phyloP scores from a whole-genome alignment of 306 rosid genomes.

The Quercus robur region DNA sequence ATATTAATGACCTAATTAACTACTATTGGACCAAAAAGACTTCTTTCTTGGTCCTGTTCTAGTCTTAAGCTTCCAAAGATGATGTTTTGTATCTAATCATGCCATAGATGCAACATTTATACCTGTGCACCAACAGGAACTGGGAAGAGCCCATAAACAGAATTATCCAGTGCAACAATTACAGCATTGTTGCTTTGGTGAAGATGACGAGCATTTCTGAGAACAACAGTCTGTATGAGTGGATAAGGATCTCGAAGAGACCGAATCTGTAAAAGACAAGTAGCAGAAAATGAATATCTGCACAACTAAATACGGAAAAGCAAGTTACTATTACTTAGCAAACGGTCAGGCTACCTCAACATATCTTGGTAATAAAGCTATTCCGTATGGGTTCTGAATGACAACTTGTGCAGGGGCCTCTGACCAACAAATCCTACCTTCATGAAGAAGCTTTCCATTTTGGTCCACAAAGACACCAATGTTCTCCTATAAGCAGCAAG shows the following conservation, averaged over 20 bases:
- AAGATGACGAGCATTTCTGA: constrained; percentile 77
- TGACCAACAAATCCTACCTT: constrained; percentile 98
- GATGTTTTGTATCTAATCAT: background rate
- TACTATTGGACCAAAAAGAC: background rate
- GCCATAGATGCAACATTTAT: background rate
- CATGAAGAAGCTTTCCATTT: constrained; percentile 89
- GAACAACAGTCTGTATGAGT: constrained; percentile 87
- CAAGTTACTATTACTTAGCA: background rate
- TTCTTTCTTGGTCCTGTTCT: background rate
- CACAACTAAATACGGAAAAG: background rate
- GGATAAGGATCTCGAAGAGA: constrained; percentile 86
- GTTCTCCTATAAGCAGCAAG: constrained; percentile 62
- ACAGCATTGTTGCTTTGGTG: constrained; percentile 55
- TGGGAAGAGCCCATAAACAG: constrained; percentile 88
- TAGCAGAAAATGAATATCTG: constrained; percentile 12
- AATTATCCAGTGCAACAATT: constrained; percentile 70
- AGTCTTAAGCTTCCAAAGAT: background rate
- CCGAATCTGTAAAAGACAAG: constrained; percentile 65
- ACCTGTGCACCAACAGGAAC: constrained; percentile 99
- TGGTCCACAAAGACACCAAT: constrained; percentile 97
- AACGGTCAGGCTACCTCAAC: constrained; percentile 61
- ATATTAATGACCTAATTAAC: background rate
- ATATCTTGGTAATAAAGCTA: constrained; percentile 79
- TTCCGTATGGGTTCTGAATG: constrained; percentile 85
- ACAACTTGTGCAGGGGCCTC: constrained; percentile 85